phyloP scores from a whole-genome alignment of 495 filamentous ascomycete genomes.

The Aspergillus biplanus region DNA sequence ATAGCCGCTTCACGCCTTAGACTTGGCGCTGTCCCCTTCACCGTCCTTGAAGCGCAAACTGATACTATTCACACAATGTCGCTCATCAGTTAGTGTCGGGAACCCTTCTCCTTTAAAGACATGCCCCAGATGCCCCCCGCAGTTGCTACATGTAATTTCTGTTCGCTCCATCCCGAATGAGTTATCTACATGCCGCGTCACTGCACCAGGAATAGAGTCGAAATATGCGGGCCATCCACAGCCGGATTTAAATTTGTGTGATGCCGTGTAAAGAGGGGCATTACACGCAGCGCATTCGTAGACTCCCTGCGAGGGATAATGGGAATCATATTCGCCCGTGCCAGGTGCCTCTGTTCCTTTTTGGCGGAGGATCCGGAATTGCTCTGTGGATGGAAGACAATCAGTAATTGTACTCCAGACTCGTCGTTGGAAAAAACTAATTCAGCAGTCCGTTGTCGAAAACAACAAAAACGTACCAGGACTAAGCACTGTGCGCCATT shows the following conservation, averaged over 20 bases:
- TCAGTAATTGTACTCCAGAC: too few species aligned
- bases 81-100: constrained; percentile 87
- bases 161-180: constrained; percentile 82
- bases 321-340: constrained; percentile 85
- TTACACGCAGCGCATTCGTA: constrained; percentile 87
- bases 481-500: constrained; percentile 85
- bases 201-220: constrained; percentile 87
- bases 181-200: constrained; percentile 75
- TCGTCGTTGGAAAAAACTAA: too few species aligned
- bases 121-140: constrained; percentile 94
- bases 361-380: constrained; percentile 89
- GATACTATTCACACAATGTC: constrained; percentile 95
- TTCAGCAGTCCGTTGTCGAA: too few species aligned
- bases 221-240: constrained; percentile 99
- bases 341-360: constrained; percentile 86
- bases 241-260: constrained; percentile 92
- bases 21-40: constrained; percentile 43
- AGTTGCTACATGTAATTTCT: constrained; percentile 92
- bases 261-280: constrained; percentile 85
- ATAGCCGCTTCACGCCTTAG: constrained; percentile 23
- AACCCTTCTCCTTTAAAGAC: constrained; percentile 97
- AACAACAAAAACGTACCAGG: constrained; percentile 55
- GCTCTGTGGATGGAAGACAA: constrained; percentile 58
- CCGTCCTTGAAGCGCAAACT: constrained; percentile 82
- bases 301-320: constrained; percentile 70